Conservation (phyloP, 75 land plant species). For the Azolla pinnata region DNA sequence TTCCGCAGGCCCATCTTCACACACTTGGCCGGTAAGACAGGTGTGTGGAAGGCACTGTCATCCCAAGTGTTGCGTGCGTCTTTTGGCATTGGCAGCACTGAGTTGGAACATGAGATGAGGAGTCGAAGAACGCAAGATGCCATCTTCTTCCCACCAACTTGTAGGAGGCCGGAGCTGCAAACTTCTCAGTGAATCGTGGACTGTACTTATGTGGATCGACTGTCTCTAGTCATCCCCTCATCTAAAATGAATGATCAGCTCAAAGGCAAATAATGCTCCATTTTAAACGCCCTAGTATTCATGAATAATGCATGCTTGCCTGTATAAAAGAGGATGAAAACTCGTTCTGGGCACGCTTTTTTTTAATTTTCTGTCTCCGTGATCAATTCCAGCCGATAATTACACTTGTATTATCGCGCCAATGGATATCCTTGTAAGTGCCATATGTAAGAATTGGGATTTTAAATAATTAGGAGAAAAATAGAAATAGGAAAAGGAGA, state of each 20-base stretch:
- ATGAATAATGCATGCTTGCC: not conserved
- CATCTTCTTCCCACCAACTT: slow-evolving; percentile 66
- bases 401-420: too few species aligned
- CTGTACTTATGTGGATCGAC: not conserved
- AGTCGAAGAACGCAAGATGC: slow-evolving; percentile 28
- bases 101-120: slow-evolving; percentile 44
- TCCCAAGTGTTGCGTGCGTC: slow-evolving; percentile 49
- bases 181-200: not conserved
- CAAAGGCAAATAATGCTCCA: too few species aligned
- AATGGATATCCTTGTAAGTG: too few species aligned
- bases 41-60: slow-evolving; percentile 62
- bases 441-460: too few species aligned
- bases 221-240: not conserved
- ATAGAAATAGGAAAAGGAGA: too few species aligned
- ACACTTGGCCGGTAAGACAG: slow-evolving; percentile 55
- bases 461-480: too few species aligned
- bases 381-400: too few species aligned
- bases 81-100: slow-evolving; percentile 40
- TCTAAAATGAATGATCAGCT: not conserved
- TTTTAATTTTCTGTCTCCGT: too few species aligned
- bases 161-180: not conserved
- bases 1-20: slow-evolving; percentile 52
- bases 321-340: too few species aligned
- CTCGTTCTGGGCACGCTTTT: too few species aligned
- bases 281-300: not conserved